A percentile compares a stretch with the other conserved stretches of the same genome.
phyloP scores from a whole-genome alignment of 495 filamentous ascomycete species.

The Hypoxylon trugodes region DNA sequence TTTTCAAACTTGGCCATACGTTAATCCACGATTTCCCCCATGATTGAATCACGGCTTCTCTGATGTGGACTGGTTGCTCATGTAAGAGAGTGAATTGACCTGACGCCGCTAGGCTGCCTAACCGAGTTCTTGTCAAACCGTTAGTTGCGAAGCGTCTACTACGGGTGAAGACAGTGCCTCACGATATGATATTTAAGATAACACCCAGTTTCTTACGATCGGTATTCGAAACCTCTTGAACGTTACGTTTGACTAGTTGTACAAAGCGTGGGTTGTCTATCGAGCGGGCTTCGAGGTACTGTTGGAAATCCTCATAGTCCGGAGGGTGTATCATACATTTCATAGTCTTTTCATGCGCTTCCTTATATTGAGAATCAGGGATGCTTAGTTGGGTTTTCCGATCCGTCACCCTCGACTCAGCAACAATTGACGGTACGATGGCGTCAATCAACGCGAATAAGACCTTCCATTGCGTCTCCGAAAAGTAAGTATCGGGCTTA shows the following conservation, averaged over 20 bases:
- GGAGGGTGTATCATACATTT: conserved; percentile 38
- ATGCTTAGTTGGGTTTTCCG: conserved; percentile 39
- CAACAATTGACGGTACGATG: conserved; percentile 45
- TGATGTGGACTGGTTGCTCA: conserved; percentile 65
- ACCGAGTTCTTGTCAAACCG: conserved; percentile 62
- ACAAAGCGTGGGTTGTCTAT: conserved; percentile 41
- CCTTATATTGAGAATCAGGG: conserved; percentile 34
- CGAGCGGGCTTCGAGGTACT: conserved; percentile 48
- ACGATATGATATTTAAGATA: conserved; percentile 46
- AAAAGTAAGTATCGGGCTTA: conserved; percentile 42
- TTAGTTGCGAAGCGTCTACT: conserved; percentile 13
- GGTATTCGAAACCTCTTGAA: conserved; percentile 38
- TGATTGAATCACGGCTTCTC: conserved; percentile 66
- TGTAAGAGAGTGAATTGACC: conserved; percentile 69
- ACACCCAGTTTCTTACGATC: conserved; percentile 40
- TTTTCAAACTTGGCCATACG: conserved; percentile 65
- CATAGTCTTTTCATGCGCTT: conserved; percentile 33
- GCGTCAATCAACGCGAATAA: conserved; percentile 49
- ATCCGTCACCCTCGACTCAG: conserved; percentile 37
- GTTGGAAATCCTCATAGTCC: conserved; percentile 41
- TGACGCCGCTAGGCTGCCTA: conserved; percentile 73
- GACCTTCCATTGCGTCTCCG: conserved; percentile 48
- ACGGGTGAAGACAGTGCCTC: conserved; percentile 7
- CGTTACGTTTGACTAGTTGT: conserved; percentile 30
- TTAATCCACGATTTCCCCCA: conserved; percentile 68